phyloP scores from a whole-genome alignment of 2,329 filamentous ascomycete species.

The Allantophomopsis cytisporea region DNA sequence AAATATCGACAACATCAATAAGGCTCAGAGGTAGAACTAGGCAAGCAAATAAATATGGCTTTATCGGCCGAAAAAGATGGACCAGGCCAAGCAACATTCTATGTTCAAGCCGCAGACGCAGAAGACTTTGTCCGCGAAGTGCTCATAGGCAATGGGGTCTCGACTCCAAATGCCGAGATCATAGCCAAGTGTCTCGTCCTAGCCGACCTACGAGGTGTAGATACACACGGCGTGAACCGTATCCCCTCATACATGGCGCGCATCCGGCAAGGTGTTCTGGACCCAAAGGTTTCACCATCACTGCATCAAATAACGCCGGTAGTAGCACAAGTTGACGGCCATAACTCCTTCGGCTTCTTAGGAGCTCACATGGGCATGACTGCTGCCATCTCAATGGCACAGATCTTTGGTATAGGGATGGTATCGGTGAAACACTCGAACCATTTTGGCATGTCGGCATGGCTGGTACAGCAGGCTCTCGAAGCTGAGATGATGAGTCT shows the following conservation, averaged over 20 bases:
- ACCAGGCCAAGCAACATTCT: not conserved
- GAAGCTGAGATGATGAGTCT: constrained; percentile 53
- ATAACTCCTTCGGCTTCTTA: constrained; percentile 66
- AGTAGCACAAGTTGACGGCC: constrained; percentile 52
- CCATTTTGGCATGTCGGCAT: constrained; percentile 75
- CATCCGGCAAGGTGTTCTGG: constrained; percentile 54
- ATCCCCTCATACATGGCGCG: constrained; percentile 68
- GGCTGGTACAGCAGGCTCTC: constrained; percentile 65
- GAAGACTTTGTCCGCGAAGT: constrained; percentile 34
- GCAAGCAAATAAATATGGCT: too few species aligned
- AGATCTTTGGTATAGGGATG: constrained; percentile 58
- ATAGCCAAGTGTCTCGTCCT: constrained; percentile 57
- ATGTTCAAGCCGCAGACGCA: not conserved
- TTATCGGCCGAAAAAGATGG: too few species aligned
- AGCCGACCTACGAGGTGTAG: constrained; percentile 66
- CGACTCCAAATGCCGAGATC: constrained; percentile 40
- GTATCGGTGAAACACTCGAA: constrained; percentile 65
- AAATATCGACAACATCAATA: too few species aligned
- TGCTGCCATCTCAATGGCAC: constrained; percentile 52
- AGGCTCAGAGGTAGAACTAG: too few species aligned
- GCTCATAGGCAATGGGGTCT: constrained; percentile 46
- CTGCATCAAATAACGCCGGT: constrained; percentile 53
- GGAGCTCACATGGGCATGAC: constrained; percentile 54
- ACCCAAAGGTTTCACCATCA: constrained; percentile 42
- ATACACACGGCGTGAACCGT: constrained; percentile 68